A percentile compares a stretch with the other conserved stretches of the same genome.
phyloP scores from a whole-genome alignment of 257 asterid species.

The Penstemon newberryi region DNA sequence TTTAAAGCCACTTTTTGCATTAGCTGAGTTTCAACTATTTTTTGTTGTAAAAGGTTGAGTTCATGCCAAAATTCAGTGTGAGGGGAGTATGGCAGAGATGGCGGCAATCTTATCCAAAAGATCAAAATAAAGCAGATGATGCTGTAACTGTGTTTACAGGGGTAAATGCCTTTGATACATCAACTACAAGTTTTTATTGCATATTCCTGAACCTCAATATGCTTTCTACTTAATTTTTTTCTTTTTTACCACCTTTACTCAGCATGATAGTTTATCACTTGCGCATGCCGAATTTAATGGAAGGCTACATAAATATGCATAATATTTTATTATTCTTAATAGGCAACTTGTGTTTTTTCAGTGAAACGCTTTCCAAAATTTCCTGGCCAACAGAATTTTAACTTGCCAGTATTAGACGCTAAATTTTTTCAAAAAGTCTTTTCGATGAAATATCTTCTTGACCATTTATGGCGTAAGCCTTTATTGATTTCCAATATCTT shows the following conservation, averaged over 20 bases:
- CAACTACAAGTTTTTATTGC: slow-evolving; percentile 5
- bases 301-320: not conserved
- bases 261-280: too few relatives aligned
- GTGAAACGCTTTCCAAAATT: not conserved
- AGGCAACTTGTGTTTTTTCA: not conserved
- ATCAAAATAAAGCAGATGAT: slow-evolving; percentile 53
- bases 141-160: slow-evolving; percentile 91
- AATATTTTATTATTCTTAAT: not conserved
- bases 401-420: not conserved
- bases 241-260: not conserved
- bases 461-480: not conserved
- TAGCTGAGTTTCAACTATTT: slow-evolving; percentile 19
- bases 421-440: not conserved
- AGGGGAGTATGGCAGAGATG: slow-evolving; percentile 99
- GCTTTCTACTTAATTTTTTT: not conserved
- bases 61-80: slow-evolving; percentile 93
- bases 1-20: slow-evolving; percentile 18
- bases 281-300: not conserved
- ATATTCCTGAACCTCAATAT: not conserved
- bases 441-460: not conserved
- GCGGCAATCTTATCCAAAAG: slow-evolving; percentile 81
- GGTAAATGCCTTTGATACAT: slow-evolving; percentile 43
- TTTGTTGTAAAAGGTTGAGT: slow-evolving; percentile 61
- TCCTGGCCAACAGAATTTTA: not conserved
- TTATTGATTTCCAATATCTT: not conserved